Evolutionary conservation across 495 filamentous ascomycete species (phyloP).

Genomic region (Aspergillus sparsus): DNA sequence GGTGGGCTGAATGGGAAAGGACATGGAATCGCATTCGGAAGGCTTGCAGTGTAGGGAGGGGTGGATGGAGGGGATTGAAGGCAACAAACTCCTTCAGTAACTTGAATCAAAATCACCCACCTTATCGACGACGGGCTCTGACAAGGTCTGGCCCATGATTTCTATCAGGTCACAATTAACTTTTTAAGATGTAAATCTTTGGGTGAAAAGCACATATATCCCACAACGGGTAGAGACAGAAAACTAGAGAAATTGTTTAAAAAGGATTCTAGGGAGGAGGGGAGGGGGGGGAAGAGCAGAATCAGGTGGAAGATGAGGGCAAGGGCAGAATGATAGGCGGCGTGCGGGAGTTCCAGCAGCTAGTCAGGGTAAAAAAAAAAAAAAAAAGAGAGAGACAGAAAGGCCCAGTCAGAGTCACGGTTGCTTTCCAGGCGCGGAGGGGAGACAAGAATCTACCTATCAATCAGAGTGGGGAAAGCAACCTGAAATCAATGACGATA

Average conservation of each 20-base stretch:
- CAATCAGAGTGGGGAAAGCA: conserved; percentile 1
- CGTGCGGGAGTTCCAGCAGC: conserved; percentile 25
- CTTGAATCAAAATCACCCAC: conserved; percentile 56
- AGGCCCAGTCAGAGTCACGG: too few relatives aligned
- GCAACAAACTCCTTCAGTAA: conserved; percentile 26
- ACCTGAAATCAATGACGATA: conserved; percentile 1
- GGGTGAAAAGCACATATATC: conserved; percentile 19
- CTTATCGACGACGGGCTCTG: conserved; percentile 98
- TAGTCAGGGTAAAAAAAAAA: too few relatives aligned
- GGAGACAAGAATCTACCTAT: neutral
- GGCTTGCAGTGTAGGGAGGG: conserved; percentile 37
- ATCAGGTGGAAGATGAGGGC: conserved; percentile 25
- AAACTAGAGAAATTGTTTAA: conserved; percentile 1
- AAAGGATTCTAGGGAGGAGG: conserved; percentile 10
- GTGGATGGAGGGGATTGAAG: conserved; percentile 21
- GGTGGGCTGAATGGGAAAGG: conserved; percentile 17
- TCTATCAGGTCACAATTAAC: conserved; percentile 22
- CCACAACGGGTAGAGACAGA: conserved; percentile 13
- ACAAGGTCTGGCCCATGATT: conserved; percentile 97
- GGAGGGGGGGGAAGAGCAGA: conserved; percentile 20
- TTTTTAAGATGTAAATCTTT: conserved; percentile 3
- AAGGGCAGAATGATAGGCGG: conserved; percentile 32
- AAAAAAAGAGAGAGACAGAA: neutral
- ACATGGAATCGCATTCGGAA: conserved; percentile 23
- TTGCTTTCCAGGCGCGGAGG: neutral